Evolutionary conservation across 768 basidiomycete species (phyloP).

Genomic region (Trametes maxima): DNA sequence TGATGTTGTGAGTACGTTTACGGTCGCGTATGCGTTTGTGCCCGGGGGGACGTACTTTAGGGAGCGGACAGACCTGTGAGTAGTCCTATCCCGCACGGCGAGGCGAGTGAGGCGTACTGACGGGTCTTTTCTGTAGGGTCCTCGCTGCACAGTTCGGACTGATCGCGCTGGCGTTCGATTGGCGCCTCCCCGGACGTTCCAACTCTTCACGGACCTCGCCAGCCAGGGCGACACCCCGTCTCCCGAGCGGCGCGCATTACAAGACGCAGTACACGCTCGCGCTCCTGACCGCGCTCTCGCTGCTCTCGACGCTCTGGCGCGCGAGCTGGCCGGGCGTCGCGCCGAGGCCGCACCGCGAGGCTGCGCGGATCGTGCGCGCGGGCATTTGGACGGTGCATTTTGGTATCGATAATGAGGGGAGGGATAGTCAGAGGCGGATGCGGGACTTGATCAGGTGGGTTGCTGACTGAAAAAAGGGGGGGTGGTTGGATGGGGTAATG

Average conservation of each 20-base stretch:
- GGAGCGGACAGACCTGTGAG: conserved; percentile 76
- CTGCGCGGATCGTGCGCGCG: conserved; percentile 69
- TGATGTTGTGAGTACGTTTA: conserved; percentile 73
- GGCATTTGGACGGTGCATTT: conserved; percentile 96
- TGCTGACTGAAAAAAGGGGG: background rate
- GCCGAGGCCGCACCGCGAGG: conserved; percentile 62
- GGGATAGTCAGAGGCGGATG: conserved; percentile 73
- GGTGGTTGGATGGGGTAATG: background rate
- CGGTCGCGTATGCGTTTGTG: conserved; percentile 90
- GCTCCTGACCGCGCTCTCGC: conserved; percentile 37
- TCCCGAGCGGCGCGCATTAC: conserved; percentile 12
- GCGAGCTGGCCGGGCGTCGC: conserved; percentile 44
- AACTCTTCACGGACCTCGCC: too few species aligned
- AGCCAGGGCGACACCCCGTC: background rate
- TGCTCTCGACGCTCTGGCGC: conserved; percentile 56
- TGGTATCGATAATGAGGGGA: conserved; percentile 73
- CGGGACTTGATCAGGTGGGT: conserved; percentile 48
- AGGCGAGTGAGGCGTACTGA: background rate
- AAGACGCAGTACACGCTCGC: conserved; percentile 25
- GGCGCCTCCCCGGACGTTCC: conserved; percentile 27
- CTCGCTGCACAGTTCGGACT: conserved; percentile 53
- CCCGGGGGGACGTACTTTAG: conserved; percentile 75
- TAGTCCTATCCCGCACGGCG: conserved; percentile 19
- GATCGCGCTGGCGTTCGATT: conserved; percentile 51
- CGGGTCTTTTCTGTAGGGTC: conserved; percentile 42